Base-by-base conservation (phyloP, 2,329 filamentous ascomycete species). In the Fusarium xylarioides region DNA sequence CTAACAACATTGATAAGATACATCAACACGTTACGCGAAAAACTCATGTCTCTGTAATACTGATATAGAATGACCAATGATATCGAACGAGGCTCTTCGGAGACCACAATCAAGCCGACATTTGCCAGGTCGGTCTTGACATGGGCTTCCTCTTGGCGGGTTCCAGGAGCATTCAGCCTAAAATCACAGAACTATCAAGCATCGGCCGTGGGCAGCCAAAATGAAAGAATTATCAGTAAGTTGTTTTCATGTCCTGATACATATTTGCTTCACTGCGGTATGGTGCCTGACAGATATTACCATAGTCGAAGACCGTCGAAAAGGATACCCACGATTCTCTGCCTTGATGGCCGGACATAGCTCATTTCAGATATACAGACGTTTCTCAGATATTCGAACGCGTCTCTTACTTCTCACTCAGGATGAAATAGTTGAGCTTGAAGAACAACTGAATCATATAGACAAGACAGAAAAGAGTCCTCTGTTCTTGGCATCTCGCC, bases 191-290 rank as follows among this genome's bases (percentile, higher is more conserved):
- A 15, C 5, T 1, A 15, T 16, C 40, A 7, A 43, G 5, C 15
- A 18, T 23, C 40, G 0, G 6, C 3, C 15, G 1, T 16, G 6
- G 15, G 1, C 18, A 43, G 15, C 40, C 37, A 38, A 19, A 19
- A 10, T 1, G 40, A 23, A 23, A 43, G 40, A 23, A 16, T 43
- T 11, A 43, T 4, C 5, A 42, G 12, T 42, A 35, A 35, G 16
- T 18, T 18, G 5, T n/a, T 15, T 1, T 16, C 4, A 16, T 16
- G 8, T 15, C 3, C 5, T 10, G 8, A 42, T 10, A n/a, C 12
- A 23, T 23, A 10, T 16, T 43, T 23, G 14, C 14, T 23, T 16
- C 40, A 7, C 3, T 23, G 10, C 10, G 5, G n/a, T n/a, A 1
- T 16, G 21, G 0, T 16, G 2, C 7, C 14, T 42, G 40, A 42